phyloP scores from a whole-genome alignment of 306 rosid species.

The Cotoneaster glaucophyllus region DNA sequence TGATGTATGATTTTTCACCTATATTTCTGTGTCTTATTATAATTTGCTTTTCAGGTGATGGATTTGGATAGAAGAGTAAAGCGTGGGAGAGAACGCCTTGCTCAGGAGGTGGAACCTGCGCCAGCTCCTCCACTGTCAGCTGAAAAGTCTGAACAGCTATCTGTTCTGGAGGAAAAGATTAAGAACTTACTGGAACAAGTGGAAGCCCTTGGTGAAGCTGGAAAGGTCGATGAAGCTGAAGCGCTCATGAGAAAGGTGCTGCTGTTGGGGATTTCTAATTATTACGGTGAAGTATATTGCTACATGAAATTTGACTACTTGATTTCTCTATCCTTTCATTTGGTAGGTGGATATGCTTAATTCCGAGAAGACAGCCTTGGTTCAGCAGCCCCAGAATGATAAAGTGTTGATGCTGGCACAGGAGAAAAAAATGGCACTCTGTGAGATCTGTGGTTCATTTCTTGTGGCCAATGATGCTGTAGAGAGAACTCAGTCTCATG shows the following conservation, averaged over 20 bases:
- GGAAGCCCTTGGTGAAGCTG: constrained; percentile 97
- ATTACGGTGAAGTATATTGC: neutral
- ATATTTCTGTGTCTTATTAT: neutral
- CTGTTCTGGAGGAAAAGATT: constrained; percentile 90
- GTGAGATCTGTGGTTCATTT: constrained; percentile 98
- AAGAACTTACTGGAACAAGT: constrained; percentile 96
- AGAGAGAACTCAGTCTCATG: constrained; percentile 94
- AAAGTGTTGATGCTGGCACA: constrained; percentile 77
- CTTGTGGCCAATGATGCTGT: constrained; percentile 98
- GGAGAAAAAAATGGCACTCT: constrained; percentile 98
- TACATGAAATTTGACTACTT: neutral
- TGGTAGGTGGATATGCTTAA: constrained; percentile 84
- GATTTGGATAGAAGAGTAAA: constrained; percentile 96
- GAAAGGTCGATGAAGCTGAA: constrained; percentile 99
- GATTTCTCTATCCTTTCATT: constrained; percentile 4
- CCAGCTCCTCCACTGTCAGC: constrained; percentile 75
- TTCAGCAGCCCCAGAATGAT: constrained; percentile 61
- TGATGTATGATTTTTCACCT: neutral
- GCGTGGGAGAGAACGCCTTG: constrained; percentile 93
- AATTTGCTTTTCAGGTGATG: constrained; percentile 55
- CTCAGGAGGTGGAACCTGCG: constrained; percentile 94
- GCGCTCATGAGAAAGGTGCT: constrained; percentile 96
- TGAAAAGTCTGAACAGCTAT: constrained; percentile 79
- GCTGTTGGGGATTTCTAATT: constrained; percentile 2
- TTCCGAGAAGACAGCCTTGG: constrained; percentile 71